Conservation (phyloP, 148 eudicot species). For the Rhododendron simsii region DNA sequence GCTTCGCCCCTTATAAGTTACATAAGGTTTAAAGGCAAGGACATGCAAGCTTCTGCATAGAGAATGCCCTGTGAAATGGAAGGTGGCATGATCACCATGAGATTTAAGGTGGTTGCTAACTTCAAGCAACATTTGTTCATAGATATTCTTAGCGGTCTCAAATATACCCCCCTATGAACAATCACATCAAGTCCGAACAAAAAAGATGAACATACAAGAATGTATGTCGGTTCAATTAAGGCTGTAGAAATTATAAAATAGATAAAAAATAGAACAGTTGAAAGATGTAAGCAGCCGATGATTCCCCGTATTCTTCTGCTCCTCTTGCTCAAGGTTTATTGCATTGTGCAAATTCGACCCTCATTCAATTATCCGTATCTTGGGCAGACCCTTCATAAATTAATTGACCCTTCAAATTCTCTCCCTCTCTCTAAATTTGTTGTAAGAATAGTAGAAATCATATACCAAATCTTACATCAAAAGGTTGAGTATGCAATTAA, state of each 20-base stretch:
- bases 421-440: no score
- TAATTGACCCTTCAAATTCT: no score
- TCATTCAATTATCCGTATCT: no score
- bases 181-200: slow-evolving; percentile 54
- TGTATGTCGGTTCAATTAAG: neutral
- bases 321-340: slow-evolving; percentile 20
- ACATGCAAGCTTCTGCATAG: slow-evolving; percentile 75
- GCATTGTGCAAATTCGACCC: no score
- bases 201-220: neutral
- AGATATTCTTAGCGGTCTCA: slow-evolving; percentile 68
- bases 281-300: slow-evolving; percentile 45
- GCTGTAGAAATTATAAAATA: neutral
- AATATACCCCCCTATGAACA: slow-evolving; percentile 52
- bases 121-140: slow-evolving; percentile 64
- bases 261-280: no score
- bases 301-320: slow-evolving; percentile 25
- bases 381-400: no score
- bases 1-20: slow-evolving; percentile 69
- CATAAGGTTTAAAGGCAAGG: slow-evolving; percentile 79
- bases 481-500: no score
- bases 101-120: no score
- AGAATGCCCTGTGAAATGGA: slow-evolving; percentile 92
- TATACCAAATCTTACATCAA: no score
- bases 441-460: no score
- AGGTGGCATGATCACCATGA: slow-evolving; percentile 38